Evolutionary conservation across 768 basidiomycete genomes (phyloP).

Genomic region (Pholiota molesta): DNA sequence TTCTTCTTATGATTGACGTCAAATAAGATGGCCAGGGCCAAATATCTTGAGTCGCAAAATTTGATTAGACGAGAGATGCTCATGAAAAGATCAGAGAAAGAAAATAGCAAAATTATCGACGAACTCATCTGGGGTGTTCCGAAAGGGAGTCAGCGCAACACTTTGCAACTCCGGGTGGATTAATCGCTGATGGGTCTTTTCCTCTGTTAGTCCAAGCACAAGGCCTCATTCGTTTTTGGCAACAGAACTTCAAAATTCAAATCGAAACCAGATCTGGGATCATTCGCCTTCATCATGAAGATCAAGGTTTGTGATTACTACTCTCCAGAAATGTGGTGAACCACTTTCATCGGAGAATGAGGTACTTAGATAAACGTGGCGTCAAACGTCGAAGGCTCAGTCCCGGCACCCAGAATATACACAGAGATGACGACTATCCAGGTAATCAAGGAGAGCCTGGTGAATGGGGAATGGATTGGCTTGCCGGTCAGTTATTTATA

Average conservation of each 20-base stretch:
- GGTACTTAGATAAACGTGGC: slow-evolving; percentile 38
- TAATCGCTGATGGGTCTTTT: not conserved
- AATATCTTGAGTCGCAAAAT: slow-evolving; percentile 69
- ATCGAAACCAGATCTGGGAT: slow-evolving; percentile 61
- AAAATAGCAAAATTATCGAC: slow-evolving; percentile 54
- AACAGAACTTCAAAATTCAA: slow-evolving; percentile 69
- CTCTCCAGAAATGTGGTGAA: not conserved
- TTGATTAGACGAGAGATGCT: slow-evolving; percentile 51
- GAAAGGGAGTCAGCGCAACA: slow-evolving; percentile 52
- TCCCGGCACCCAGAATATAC: slow-evolving; percentile 6
- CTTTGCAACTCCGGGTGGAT: not conserved
- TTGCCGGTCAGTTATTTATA: slow-evolving; percentile 4
- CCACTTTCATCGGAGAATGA: not conserved
- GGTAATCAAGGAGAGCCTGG: slow-evolving; percentile 12
- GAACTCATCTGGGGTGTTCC: slow-evolving; percentile 72
- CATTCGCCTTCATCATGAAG: slow-evolving; percentile 37
- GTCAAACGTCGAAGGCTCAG: slow-evolving; percentile 51
- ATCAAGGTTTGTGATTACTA: slow-evolving; percentile 3
- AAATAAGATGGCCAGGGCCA: slow-evolving; percentile 57
- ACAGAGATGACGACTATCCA: slow-evolving; percentile 4
- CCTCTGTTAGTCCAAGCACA: slow-evolving; percentile 59
- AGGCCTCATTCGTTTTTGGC: slow-evolving; percentile 75
- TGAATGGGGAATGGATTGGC: slow-evolving; percentile 23
- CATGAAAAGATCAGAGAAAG: slow-evolving; percentile 59
- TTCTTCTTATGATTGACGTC: not conserved